These are phyloP conservation scores for Pleomassaria siparia DNA, from an alignment of 2,329 filamentous ascomycete species.

Conservation along the genomic window DNA sequence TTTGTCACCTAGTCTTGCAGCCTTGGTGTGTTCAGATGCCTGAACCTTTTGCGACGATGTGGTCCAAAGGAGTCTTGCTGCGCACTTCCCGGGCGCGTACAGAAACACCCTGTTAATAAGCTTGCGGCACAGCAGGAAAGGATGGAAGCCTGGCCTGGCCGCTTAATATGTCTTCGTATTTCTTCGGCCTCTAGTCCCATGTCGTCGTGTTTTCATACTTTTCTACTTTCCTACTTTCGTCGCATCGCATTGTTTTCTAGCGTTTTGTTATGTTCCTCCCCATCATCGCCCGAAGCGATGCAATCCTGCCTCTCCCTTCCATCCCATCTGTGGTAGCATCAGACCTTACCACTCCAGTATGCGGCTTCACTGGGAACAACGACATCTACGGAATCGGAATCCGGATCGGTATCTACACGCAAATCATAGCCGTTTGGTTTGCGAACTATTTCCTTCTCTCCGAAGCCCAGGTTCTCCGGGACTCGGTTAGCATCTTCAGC, in stretches of 20 bases:
- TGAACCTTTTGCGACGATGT: not conserved
- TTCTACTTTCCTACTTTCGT: not conserved
- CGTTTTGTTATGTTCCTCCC: not conserved
- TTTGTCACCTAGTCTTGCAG: not conserved
- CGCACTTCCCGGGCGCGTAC: constrained; percentile 1
- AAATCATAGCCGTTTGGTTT: constrained; percentile 30
- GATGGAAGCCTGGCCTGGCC: not conserved
- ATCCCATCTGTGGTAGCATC: not conserved
- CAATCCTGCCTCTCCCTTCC: not conserved
- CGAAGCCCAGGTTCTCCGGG: constrained; percentile 20
- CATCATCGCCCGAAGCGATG: not conserved
- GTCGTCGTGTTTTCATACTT: not conserved
- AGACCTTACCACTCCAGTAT: constrained; percentile 1
- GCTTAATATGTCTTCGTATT: not conserved
- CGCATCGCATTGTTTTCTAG: not conserved
- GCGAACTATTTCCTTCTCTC: constrained; percentile 27
- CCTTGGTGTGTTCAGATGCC: not conserved
- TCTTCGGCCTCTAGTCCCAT: no score
- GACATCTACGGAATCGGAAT: constrained; percentile 34
- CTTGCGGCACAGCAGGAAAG: constrained; percentile 1
- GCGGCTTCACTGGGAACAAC: constrained; percentile 21
- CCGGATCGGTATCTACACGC: constrained; percentile 31
- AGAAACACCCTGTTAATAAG: not conserved
- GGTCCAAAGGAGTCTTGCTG: not conserved
- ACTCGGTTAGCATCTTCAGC: constrained; percentile 24